Conservation (phyloP, 495 filamentous ascomycete genomes). For the Annulohypoxylon nitens region DNA sequence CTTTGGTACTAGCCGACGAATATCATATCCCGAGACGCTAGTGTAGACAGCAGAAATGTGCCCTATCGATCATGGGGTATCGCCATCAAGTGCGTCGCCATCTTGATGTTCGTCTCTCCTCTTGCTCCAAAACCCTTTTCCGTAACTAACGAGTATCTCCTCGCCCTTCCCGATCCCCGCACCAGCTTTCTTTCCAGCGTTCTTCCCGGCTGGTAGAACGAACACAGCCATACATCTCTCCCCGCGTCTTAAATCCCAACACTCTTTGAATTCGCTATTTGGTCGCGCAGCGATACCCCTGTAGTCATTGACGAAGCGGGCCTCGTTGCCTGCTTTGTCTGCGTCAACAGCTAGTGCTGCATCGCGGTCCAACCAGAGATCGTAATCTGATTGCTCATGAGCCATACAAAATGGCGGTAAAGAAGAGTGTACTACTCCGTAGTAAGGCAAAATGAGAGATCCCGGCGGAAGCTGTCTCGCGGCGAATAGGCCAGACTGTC, state of each 20-base stretch:
- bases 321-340: slow-evolving; percentile 72
- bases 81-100: slow-evolving; percentile 38
- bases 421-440: slow-evolving; percentile 70
- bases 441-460: slow-evolving; percentile 73
- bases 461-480: slow-evolving; percentile 66
- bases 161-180: slow-evolving; percentile 68
- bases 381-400: slow-evolving; percentile 71
- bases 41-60: background rate
- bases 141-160: slow-evolving; percentile 75
- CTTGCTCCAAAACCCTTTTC: slow-evolving; percentile 74
- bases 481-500: slow-evolving; percentile 77
- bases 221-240: slow-evolving; percentile 72
- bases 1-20: background rate
- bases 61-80: background rate
- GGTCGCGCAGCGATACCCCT: slow-evolving; percentile 68
- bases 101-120: slow-evolving; percentile 52
- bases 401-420: slow-evolving; percentile 41
- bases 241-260: slow-evolving; percentile 60
- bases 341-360: slow-evolving; percentile 74
- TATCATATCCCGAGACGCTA: background rate
- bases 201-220: slow-evolving; percentile 70
- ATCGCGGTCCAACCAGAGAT: slow-evolving; percentile 72
- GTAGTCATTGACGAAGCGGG: slow-evolving; percentile 80
- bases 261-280: slow-evolving; percentile 73
- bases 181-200: slow-evolving; percentile 58